Conservation (phyloP, 129 eudicot species). For the Lactuca saligna region DNA sequence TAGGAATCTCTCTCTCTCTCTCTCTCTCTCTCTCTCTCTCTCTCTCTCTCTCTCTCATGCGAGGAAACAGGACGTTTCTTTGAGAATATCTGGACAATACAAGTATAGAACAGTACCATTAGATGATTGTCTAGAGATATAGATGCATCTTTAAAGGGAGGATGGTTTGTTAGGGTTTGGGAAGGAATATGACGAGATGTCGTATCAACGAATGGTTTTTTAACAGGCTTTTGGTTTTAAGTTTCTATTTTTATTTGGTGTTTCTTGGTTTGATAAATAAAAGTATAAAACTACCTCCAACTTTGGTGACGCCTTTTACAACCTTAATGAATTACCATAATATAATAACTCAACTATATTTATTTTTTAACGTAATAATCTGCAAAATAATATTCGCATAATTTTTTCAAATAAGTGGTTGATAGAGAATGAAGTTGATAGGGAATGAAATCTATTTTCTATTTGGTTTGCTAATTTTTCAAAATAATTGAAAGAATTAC, state of each 20-base stretch:
- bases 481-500: too few relatives aligned
- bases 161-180: constrained; percentile 23
- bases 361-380: too few relatives aligned
- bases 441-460: too few relatives aligned
- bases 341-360: too few relatives aligned
- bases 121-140: constrained; percentile 10
- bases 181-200: constrained; percentile 12
- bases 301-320: too few relatives aligned
- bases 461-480: too few relatives aligned
- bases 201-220: constrained; percentile 1
- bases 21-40: not conserved
- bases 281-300: too few relatives aligned
- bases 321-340: too few relatives aligned
- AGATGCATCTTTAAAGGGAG: constrained; percentile 13
- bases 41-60: constrained; percentile 1
- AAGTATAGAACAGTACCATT: constrained; percentile 18
- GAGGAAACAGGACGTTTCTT: not conserved
- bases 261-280: not conserved
- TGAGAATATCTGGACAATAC: constrained; percentile 19
- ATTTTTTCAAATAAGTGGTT: too few relatives aligned
- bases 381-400: too few relatives aligned
- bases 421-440: too few relatives aligned
- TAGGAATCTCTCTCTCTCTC: not conserved
- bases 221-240: not conserved
- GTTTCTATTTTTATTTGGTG: not conserved